phyloP scores from a whole-genome alignment of 768 basidiomycete genomes.

The Trametes sanguinea region DNA sequence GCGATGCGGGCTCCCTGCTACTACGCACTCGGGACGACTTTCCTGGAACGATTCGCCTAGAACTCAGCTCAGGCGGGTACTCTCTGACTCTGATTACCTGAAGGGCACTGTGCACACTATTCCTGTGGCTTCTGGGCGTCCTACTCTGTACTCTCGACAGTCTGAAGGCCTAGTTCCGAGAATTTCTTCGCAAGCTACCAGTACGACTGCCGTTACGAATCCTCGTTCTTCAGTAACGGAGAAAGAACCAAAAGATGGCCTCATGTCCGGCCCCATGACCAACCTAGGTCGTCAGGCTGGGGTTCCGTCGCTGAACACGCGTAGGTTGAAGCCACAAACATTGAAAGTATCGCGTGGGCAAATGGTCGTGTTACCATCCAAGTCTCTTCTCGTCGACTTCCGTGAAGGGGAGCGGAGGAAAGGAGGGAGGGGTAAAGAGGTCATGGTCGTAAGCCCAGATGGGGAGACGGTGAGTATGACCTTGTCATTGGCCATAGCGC shows the following conservation, averaged over 20 bases:
- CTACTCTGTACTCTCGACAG: neutral
- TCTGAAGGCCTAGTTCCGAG: neutral
- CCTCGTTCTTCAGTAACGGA: neutral
- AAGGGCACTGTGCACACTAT: neutral
- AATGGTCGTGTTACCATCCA: constrained; percentile 52
- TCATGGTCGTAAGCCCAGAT: constrained; percentile 44
- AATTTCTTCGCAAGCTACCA: constrained; percentile 15
- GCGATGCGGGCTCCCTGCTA: no score
- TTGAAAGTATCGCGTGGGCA: constrained; percentile 52
- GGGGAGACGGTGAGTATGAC: constrained; percentile 38
- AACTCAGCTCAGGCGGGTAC: constrained; percentile 15
- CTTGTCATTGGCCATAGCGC: neutral
- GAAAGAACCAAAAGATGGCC: neutral
- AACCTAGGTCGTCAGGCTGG: neutral
- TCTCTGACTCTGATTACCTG: constrained; percentile 9
- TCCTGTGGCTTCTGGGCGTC: neutral
- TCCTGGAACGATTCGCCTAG: constrained; percentile 1
- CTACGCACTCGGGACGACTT: neutral
- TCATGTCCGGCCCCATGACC: neutral
- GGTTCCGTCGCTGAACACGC: constrained; percentile 35
- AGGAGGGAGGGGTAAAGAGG: constrained; percentile 47
- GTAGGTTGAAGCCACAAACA: constrained; percentile 32
- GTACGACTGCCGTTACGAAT: constrained; percentile 7
- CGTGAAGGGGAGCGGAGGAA: constrained; percentile 54
- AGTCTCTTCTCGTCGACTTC: constrained; percentile 54